phyloP scores from a whole-genome alignment of 2,329 filamentous ascomycete species.

The Botrytis pseudocinerea region DNA sequence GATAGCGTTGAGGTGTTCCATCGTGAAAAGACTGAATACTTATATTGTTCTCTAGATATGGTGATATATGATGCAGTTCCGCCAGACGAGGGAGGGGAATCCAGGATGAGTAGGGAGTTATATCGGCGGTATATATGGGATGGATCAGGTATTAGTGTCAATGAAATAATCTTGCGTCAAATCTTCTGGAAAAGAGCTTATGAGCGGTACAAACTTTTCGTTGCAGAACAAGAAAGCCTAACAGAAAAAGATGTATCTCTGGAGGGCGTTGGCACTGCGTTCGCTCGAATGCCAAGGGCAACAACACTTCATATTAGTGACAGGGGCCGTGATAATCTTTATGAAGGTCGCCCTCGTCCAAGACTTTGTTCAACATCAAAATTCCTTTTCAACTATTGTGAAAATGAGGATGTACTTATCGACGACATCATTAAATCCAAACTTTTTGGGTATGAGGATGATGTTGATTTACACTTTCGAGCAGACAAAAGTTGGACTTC shows the following conservation, averaged over 20 bases:
- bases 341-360: background rate
- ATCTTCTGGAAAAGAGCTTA: background rate
- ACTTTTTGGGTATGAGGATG: background rate
- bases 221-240: background rate
- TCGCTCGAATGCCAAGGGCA: background rate
- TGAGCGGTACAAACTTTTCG: background rate
- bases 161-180: background rate
- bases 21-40: background rate
- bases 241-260: background rate
- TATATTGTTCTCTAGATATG: background rate
- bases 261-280: background rate
- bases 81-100: background rate
- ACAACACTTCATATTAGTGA: background rate
- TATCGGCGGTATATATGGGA: background rate
- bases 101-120: background rate
- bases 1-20: background rate
- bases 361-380: background rate
- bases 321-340: fast-evolving
- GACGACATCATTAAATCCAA: background rate
- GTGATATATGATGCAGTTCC: background rate
- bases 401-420: background rate
- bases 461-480: background rate
- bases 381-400: background rate
- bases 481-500: background rate
- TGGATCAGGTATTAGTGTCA: background rate